Base-by-base conservation (phyloP, 192 early-diverging fungal species). In the Phlyctochytrium bullatum region DNA sequence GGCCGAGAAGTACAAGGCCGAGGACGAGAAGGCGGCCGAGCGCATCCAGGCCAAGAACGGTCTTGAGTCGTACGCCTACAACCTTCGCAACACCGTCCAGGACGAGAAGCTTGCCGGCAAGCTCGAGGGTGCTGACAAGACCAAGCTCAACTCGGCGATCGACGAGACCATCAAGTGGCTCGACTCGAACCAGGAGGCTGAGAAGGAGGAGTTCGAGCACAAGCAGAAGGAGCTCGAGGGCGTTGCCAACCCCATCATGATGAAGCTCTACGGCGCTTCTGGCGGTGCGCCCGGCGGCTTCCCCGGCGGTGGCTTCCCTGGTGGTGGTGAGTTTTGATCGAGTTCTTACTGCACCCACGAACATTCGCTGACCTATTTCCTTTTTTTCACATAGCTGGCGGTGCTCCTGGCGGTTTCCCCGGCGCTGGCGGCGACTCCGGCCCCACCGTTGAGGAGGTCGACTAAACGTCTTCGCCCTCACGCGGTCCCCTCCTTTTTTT, bases 241-340 rank as follows among this genome's bases (percentile, higher is more conserved):
- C 72, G 69, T 91, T 65, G 93, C 94, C 72, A 95, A 96, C 89
- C 94, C 95, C 71, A 97, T 99, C 88, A 97, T 97, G 92, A 89
- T 81, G 77, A 93, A 91, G 83, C 75, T 98, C 76, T 97, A 98
- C 84, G 86, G 89, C 76, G 82, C 74, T 65, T 87, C 76, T 52
- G 92, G 87, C 60, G 93, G 83, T 80, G 78, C 83, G 52, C 76
- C 83, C 62, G 87, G 84, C 59, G 89, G 78, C 71, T 76, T 88
- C 69, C 76, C 67, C 31, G 77, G 76, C 16, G n/a, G n/a, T n/a
- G n/a, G n/a, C n/a, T n/a, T n/a, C n/a, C n/a, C n/a, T n/a, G n/a
- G n/a, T n/a, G n/a, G n/a, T n/a, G n/a, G n/a, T n/a, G n/a, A n/a
- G n/a, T n/a, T n/a, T n/a, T n/a, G n/a, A n/a, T n/a, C n/a, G n/a